phyloP scores from a whole-genome alignment of 768 basidiomycete species.

The Trametes cinnabarina region DNA sequence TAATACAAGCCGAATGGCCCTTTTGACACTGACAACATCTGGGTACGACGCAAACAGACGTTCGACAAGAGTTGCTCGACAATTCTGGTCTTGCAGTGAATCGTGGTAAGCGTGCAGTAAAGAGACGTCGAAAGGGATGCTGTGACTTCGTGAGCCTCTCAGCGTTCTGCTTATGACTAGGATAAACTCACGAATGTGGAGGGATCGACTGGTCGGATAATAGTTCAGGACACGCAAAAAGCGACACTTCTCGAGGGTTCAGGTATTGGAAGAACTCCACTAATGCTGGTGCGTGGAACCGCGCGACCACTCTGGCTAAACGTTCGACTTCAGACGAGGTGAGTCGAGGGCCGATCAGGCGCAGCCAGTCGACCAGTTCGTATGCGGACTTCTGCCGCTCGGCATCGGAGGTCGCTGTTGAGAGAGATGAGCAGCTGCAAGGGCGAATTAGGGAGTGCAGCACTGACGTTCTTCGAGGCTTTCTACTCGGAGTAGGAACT shows the following conservation, averaged over 20 bases:
- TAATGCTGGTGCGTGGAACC: constrained; percentile 43
- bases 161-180: too few relatives aligned
- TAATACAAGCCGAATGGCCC: constrained; percentile 37
- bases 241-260: constrained; percentile 38
- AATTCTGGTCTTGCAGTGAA: constrained; percentile 22
- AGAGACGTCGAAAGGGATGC: constrained; percentile 42
- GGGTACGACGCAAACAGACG: constrained; percentile 29
- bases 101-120: constrained; percentile 37
- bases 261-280: constrained; percentile 43
- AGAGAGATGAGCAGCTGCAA: background rate
- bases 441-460: background rate
- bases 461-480: constrained; percentile 47
- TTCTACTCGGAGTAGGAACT: constrained; percentile 47
- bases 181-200: constrained; percentile 28
- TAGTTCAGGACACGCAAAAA: constrained; percentile 43
- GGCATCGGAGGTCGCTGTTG: constrained; percentile 37
- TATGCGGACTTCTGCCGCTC: constrained; percentile 43
- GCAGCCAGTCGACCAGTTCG: constrained; percentile 64
- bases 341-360: constrained; percentile 42
- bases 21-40: constrained; percentile 33
- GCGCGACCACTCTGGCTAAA: constrained; percentile 38
- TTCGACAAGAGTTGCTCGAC: constrained; percentile 37
- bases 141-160: too few relatives aligned
- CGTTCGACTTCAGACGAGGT: constrained; percentile 39
- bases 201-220: constrained; percentile 24